These are phyloP conservation scores for Rutstroemia sp. DNA, from an alignment of 2,329 filamentous ascomycete genomes.

Conservation along the genomic window DNA sequence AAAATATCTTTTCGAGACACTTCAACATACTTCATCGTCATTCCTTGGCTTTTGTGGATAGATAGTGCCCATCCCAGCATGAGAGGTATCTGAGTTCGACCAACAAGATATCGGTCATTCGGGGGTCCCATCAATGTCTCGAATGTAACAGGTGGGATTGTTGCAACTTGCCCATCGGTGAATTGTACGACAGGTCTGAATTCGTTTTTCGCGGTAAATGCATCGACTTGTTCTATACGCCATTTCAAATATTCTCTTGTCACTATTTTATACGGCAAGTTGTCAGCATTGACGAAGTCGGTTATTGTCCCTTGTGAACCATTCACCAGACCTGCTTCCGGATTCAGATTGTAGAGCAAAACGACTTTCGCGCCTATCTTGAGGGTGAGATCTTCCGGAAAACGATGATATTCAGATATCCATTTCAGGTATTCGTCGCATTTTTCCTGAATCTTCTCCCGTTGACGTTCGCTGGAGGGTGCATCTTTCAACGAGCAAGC, in stretches of 20 bases:
- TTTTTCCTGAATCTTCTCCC: constrained; percentile 4
- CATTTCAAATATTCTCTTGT: not conserved
- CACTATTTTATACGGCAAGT: not conserved
- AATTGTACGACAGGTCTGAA: constrained; percentile 19
- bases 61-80: constrained; percentile 93
- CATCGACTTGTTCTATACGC: not conserved
- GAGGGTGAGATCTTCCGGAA: constrained; percentile 13
- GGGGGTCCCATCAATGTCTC: constrained; percentile 9
- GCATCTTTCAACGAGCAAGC: constrained; percentile 4
- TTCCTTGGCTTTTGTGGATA: constrained; percentile 94
- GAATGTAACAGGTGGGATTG: constrained; percentile 11
- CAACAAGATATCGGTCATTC: constrained; percentile 15
- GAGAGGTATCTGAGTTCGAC: constrained; percentile 52
- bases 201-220: not conserved
- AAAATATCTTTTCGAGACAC: constrained; percentile 23
- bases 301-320: constrained; percentile 24
- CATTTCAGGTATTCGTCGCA: constrained; percentile 10
- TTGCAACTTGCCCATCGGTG: constrained; percentile 8
- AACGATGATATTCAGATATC: constrained; percentile 17
- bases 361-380: constrained; percentile 26
- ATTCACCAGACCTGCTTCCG: constrained; percentile 20
- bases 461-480: not conserved
- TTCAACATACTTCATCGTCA: constrained; percentile 46
- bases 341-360: constrained; percentile 18
- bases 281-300: constrained; percentile 14